Percentiles rank a stretch among this genome's conserved stretches.
Conservation (phyloP, 345 rosid genomes). For the Hirschfeldia incana region DNA sequence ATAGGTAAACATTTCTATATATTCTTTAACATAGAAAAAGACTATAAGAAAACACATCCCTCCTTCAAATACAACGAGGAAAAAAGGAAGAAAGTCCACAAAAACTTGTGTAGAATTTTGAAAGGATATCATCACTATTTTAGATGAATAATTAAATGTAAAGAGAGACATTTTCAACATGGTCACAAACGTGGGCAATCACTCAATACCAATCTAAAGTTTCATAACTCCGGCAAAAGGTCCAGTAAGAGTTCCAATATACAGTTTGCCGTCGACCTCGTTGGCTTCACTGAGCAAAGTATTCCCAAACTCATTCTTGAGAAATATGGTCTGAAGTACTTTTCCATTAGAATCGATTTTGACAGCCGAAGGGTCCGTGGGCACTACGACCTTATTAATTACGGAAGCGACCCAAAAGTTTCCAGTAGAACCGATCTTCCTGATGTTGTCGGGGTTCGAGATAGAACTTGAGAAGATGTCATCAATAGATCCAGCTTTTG, state of each 20-base stretch:
- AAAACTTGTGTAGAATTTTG: not conserved
- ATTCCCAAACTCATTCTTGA: conserved; percentile 35
- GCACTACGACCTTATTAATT: conserved; percentile 21
- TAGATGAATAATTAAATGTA: not conserved
- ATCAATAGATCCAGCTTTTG: conserved; percentile 31
- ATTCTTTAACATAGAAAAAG: no score
- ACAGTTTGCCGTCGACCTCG: conserved; percentile 29
- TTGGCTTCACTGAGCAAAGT: conserved; percentile 40
- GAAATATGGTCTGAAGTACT: conserved; percentile 30
- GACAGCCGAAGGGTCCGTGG: conserved; percentile 33
- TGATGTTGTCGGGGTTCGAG: conserved; percentile 41
- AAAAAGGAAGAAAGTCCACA: not conserved
- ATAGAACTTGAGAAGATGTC: conserved; percentile 22
- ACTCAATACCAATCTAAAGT: conserved; percentile 17
- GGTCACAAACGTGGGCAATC: not conserved
- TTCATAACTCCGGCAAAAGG: conserved; percentile 35
- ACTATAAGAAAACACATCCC: not conserved
- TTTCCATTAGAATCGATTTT: conserved; percentile 32
- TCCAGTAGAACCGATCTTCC: conserved; percentile 30
- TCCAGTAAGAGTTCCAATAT: conserved; percentile 35
- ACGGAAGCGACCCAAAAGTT: conserved; percentile 41
- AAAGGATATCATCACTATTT: not conserved
- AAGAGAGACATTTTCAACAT: not conserved
- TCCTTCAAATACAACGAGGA: not conserved
- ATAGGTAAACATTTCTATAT: not conserved